phyloP scores from a whole-genome alignment of 2,329 filamentous ascomycete genomes.

The Diplocarpon mali region DNA sequence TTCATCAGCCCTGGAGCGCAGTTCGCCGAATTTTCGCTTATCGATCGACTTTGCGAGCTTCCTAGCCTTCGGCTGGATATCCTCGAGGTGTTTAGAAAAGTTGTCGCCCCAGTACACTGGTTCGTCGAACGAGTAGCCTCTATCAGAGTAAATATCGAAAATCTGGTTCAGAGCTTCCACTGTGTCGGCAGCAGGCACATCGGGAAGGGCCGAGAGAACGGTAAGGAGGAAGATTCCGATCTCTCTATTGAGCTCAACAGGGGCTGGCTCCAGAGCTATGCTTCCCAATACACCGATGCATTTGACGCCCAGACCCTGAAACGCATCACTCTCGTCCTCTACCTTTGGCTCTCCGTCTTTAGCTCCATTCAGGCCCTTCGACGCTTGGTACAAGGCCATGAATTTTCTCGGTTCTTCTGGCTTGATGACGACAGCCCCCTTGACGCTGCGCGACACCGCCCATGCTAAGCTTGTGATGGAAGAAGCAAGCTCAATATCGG shows the following conservation, averaged over 20 bases:
- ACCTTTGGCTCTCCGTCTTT: constrained; percentile 12
- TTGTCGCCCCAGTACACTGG: constrained; percentile 53
- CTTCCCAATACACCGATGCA: constrained; percentile 56
- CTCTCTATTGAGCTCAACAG: constrained; percentile 45
- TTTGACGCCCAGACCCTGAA: constrained; percentile 51
- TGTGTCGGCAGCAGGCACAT: constrained; percentile 43
- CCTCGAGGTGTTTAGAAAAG: constrained; percentile 48
- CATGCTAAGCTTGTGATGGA: constrained; percentile 54
- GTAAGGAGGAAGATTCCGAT: constrained; percentile 53
- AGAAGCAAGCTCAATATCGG: constrained; percentile 49
- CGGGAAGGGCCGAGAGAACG: constrained; percentile 39
- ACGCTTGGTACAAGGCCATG: constrained; percentile 53
- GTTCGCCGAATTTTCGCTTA: constrained; percentile 44
- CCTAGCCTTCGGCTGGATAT: constrained; percentile 40
- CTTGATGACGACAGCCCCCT: constrained; percentile 36
- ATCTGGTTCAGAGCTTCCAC: constrained; percentile 56
- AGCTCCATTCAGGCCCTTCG: constrained; percentile 30
- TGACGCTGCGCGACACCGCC: constrained; percentile 48
- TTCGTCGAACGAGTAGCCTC: constrained; percentile 44
- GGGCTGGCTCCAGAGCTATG: constrained; percentile 45
- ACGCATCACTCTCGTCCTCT: constrained; percentile 37
- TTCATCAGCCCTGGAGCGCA: constrained; percentile 50
- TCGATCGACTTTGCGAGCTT: constrained; percentile 49
- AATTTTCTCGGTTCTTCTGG: constrained; percentile 50
- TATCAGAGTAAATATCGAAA: constrained; percentile 57